Percentiles rank a stretch among this genome's conserved stretches.
phyloP scores from a whole-genome alignment of 139 green algal genomes.

The Closterium sp. region DNA sequence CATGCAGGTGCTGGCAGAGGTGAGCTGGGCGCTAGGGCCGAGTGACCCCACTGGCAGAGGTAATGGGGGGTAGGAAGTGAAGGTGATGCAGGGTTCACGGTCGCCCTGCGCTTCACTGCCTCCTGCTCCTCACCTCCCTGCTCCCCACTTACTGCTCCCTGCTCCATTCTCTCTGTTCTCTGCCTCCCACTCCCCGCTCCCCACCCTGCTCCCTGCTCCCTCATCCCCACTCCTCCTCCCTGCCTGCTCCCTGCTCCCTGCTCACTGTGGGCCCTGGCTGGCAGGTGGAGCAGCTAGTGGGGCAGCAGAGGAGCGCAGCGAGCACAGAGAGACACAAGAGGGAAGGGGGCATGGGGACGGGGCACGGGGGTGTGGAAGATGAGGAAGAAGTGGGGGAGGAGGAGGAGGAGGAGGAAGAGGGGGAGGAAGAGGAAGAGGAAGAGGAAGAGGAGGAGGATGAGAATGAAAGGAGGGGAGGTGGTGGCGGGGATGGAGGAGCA shows the following conservation, averaged over 20 bases:
- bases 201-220: background rate
- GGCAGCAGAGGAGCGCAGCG: background rate
- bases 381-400: background rate
- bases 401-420: background rate
- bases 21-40: too few species aligned
- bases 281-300: background rate
- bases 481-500: background rate
- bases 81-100: background rate
- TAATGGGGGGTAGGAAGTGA: too few species aligned
- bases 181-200: too few species aligned
- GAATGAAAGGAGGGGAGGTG: background rate
- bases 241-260: background rate
- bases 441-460: background rate
- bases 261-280: background rate
- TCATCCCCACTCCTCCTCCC: too few species aligned
- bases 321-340: background rate
- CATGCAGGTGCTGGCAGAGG: background rate
- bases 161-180: too few species aligned
- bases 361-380: background rate
- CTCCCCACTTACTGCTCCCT: background rate
- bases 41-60: too few species aligned
- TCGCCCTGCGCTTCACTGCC: background rate
- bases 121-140: background rate
- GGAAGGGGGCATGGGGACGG: background rate
- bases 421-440: background rate